A percentile compares a stretch with the other conserved stretches of the same genome.
Conservation (phyloP, 331 rosid species). For the Cucumis variabilis region DNA sequence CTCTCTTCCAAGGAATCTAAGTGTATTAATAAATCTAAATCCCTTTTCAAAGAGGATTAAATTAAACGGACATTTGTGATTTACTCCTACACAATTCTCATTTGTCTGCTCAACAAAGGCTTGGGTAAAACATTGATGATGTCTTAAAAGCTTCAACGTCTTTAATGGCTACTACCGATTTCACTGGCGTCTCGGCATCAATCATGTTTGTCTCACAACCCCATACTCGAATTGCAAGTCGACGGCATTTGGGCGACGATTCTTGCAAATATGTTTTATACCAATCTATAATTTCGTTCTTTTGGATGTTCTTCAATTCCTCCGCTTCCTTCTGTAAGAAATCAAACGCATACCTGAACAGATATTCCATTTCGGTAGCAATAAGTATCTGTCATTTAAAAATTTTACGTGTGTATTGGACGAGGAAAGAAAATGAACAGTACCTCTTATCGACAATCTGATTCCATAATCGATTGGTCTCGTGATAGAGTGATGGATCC, state of each 20-base stretch:
- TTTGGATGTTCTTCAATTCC: slow-evolving; percentile 61
- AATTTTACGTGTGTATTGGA: not conserved
- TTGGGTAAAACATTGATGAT: slow-evolving; percentile 67
- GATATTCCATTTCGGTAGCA: not conserved
- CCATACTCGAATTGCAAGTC: slow-evolving; percentile 80
- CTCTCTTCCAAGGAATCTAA: not conserved
- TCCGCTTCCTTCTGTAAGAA: slow-evolving; percentile 79
- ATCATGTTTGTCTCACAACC: slow-evolving; percentile 78
- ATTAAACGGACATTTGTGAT: not conserved
- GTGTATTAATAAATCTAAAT: not conserved
- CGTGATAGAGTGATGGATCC: slow-evolving; percentile 85
- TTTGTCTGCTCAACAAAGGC: slow-evolving; percentile 48
- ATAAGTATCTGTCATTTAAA: not conserved
- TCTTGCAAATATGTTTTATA: slow-evolving; percentile 65
- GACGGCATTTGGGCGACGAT: slow-evolving; percentile 76
- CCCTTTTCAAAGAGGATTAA: not conserved
- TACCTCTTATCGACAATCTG: slow-evolving; percentile 86
- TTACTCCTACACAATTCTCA: slow-evolving; percentile 2
- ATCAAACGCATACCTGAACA: slow-evolving; percentile 83
- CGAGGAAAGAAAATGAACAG: not conserved
- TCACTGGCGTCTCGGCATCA: slow-evolving; percentile 50
- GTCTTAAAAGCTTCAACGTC: slow-evolving; percentile 66
- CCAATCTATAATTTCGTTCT: slow-evolving; percentile 76
- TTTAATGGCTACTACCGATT: slow-evolving; percentile 54
- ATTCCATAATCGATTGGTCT: slow-evolving; percentile 79